phyloP scores from a whole-genome alignment of 1,284 basidiomycete genomes.

The Irpex sp. region DNA sequence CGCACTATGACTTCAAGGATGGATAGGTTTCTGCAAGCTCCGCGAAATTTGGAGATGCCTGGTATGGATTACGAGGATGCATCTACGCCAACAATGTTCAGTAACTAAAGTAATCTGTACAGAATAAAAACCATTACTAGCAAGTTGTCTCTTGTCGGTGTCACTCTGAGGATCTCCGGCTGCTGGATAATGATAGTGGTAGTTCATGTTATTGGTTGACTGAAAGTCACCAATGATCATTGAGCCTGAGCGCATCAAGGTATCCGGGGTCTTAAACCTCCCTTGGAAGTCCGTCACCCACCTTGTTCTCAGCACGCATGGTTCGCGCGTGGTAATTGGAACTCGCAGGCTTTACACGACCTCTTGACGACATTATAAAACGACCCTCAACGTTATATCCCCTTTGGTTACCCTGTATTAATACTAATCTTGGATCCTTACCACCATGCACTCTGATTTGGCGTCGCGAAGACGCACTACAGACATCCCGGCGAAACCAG shows the following conservation, averaged over 20 bases:
- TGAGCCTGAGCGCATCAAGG: background rate
- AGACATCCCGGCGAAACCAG: slow-evolving; percentile 41
- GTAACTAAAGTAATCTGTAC: too few relatives aligned
- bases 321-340: background rate
- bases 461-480: slow-evolving; percentile 32
- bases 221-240: too few relatives aligned
- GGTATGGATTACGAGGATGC: slow-evolving; percentile 63
- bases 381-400: background rate
- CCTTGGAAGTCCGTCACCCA: background rate
- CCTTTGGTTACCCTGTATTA: background rate
- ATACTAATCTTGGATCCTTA: slow-evolving; percentile 8
- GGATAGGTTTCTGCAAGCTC: slow-evolving; percentile 57
- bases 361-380: background rate
- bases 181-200: background rate
- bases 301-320: background rate
- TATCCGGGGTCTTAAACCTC: slow-evolving; percentile 1
- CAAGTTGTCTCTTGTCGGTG: background rate
- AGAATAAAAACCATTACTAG: background rate
- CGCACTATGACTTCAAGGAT: slow-evolving; percentile 60
- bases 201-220: background rate
- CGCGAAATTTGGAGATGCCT: slow-evolving; percentile 58
- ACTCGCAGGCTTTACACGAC: background rate
- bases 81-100: slow-evolving; percentile 29
- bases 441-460: background rate
- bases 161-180: background rate